A percentile compares a stretch with the other conserved stretches of the same genome.
These are phyloP conservation scores for Kluyveromyces wickerhamii DNA, from an alignment of 805 yeast species.

Conservation along the genomic window DNA sequence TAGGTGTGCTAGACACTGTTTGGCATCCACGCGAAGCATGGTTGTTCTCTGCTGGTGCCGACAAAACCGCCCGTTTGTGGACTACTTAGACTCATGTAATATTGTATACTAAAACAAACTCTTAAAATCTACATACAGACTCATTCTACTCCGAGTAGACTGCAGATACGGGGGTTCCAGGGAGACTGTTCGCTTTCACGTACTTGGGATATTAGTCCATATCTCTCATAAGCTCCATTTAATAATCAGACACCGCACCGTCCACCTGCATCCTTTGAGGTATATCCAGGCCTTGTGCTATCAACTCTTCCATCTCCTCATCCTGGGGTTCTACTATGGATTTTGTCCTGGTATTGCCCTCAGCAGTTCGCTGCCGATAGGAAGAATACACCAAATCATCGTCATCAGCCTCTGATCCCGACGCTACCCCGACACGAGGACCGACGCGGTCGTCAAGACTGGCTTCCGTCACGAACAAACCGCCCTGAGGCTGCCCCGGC, in stretches of 20 bases:
- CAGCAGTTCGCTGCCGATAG: not conserved
- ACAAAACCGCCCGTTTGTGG: conserved; percentile 93
- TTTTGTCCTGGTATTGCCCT: not conserved
- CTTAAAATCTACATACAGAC: too few species aligned
- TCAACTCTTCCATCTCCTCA: not conserved
- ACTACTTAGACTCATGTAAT: too few species aligned
- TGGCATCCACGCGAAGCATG: conserved; percentile 99
- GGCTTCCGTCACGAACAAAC: too few species aligned
- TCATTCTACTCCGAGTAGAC: too few species aligned
- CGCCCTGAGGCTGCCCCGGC: too few species aligned
- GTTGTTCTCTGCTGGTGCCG: conserved; percentile 96
- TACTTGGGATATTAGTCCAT: too few species aligned
- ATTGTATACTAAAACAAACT: too few species aligned
- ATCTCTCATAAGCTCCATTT: conserved; percentile 4
- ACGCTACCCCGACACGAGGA: too few species aligned
- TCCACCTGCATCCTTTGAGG: not conserved
- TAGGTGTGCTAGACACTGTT: conserved; percentile 78
- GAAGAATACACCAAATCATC: conserved; percentile 7
- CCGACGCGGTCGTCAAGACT: too few species aligned
- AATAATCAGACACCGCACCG: conserved; percentile 2
- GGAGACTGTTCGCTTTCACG: too few species aligned
- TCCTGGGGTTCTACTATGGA: not conserved
- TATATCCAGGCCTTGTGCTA: not conserved
- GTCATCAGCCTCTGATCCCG: conserved; percentile 9
- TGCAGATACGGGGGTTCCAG: too few species aligned